Evolutionary conservation across 2,329 filamentous ascomycete species (phyloP), one percentile per base, ranked within the genome.

Genomic region (Ilyonectria destructans): DNA sequence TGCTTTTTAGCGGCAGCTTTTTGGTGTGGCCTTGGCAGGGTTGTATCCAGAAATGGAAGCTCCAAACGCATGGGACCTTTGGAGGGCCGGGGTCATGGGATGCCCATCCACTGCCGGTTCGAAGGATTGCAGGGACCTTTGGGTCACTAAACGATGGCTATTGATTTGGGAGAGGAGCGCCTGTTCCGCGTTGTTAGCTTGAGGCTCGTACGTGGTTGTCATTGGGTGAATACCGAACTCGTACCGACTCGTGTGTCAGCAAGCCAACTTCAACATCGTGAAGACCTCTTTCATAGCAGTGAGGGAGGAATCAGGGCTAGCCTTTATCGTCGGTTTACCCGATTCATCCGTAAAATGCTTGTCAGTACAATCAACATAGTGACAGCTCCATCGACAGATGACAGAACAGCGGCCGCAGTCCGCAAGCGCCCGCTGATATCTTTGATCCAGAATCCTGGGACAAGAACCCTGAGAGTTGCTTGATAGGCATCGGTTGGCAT

Each of bases 11-110:
- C 17, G 40, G 56, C 26, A 51, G 58, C 46, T 46, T 59, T 64
- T 56, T 26, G 43, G 40, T 19, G 15, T 21, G 9, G 49, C 6
- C 49, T 46, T 43, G 29, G 40, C 33, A 33, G 43, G 51, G 33
- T 43, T 33, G 43, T 21, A 23, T 23, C 63, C 63, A 35, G 35
- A 60, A 45, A 43, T 57, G 63, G 63, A 48, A 66, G 63, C 58
- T 66, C 63, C 57, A 40, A 29, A 37, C 33, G 51, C 46, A 46
- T 35, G 43, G 63, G 35, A 57, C 63, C 52, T 66, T 66, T 66
- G 51, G n/a, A 56, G 62, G 51, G n/a, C 23, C 17, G 31, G 33
- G 10, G 35, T 37, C 46, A 19, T 21, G 48, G 29, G 31, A 45
- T 23, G 33, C 19, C 17, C 23, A 35, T 35, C 45, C n/a, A 46